These are phyloP conservation scores for Meyerozyma sp. DNA, from an alignment of 1,139 yeast genomes.

Conservation along the genomic window DNA sequence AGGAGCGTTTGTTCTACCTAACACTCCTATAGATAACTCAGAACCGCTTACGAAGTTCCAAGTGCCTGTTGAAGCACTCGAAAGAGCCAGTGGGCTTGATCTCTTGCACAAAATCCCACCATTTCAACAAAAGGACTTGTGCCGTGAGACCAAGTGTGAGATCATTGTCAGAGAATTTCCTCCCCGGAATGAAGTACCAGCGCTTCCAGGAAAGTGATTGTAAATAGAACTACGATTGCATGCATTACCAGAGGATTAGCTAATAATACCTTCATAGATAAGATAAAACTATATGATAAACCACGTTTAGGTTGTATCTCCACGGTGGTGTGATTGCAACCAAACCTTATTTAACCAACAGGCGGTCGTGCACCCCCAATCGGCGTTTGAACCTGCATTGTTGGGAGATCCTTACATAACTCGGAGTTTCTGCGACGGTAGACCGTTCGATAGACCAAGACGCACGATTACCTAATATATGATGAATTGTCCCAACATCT, in stretches of 20 bases:
- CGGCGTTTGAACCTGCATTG: neutral
- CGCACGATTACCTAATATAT: neutral
- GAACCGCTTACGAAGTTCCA: constrained; percentile 71
- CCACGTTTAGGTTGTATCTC: neutral
- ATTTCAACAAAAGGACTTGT: constrained; percentile 58
- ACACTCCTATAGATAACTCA: constrained; percentile 63
- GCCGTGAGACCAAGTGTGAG: constrained; percentile 75
- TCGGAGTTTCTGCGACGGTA: neutral
- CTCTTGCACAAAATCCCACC: constrained; percentile 66
- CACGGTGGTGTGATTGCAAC: neutral
- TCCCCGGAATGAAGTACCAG: constrained; percentile 26
- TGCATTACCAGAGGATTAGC: neutral
- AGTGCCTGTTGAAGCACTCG: constrained; percentile 87
- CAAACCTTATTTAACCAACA: neutral
- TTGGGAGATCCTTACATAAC: neutral
- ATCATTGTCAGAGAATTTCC: constrained; percentile 80
- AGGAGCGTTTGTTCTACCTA: constrained; percentile 92
- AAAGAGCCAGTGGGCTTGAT: constrained; percentile 79
- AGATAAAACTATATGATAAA: neutral
- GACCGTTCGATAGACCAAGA: neutral
- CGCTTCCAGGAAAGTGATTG: constrained; percentile 17
- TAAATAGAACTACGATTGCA: neutral
- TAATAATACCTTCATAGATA: no score
- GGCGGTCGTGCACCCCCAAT: no score
- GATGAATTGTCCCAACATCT: constrained; percentile 1